Evolutionary conservation across 805 yeast species (phyloP).

Genomic region (Spathaspora arborariae): DNA sequence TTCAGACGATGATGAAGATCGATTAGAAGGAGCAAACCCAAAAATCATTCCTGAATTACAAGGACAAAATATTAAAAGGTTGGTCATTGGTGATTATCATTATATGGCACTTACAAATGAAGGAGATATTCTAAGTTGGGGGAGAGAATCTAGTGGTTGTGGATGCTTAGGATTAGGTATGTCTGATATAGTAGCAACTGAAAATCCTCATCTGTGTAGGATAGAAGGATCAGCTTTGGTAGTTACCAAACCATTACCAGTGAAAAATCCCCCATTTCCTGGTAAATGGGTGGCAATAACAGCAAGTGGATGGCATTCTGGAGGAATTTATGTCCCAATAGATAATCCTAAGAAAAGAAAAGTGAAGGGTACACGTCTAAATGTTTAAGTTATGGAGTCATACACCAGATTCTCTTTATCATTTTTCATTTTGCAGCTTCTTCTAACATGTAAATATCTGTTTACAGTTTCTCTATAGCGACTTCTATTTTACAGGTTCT

Average conservation of each 20-base stretch:
- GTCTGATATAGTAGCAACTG: conserved; percentile 7
- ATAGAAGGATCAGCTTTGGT: conserved; percentile 22
- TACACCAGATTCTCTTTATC: too few relatives aligned
- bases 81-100: conserved; percentile 74
- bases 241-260: conserved; percentile 16
- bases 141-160: conserved; percentile 54
- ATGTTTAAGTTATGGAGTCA: too few relatives aligned
- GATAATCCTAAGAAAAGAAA: too few relatives aligned
- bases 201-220: conserved; percentile 5
- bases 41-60: conserved; percentile 8
- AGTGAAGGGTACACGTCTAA: too few relatives aligned
- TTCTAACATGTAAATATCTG: too few relatives aligned
- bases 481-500: too few relatives aligned
- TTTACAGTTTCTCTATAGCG: too few relatives aligned
- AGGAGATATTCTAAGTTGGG: conserved; percentile 66
- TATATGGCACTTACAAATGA: conserved; percentile 53
- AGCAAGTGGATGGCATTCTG: conserved; percentile 81
- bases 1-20: too few relatives aligned
- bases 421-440: too few relatives aligned
- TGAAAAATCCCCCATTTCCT: conserved; percentile 36
- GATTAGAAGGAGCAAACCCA: conserved; percentile 6
- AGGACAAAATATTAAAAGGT: conserved; percentile 37
- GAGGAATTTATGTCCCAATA: conserved; percentile 48
- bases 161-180: conserved; percentile 69
- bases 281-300: conserved; percentile 57